Base-by-base conservation (phyloP, 371 early-diverging fungal genomes). In the Enterocytospora artemiae region DNA sequence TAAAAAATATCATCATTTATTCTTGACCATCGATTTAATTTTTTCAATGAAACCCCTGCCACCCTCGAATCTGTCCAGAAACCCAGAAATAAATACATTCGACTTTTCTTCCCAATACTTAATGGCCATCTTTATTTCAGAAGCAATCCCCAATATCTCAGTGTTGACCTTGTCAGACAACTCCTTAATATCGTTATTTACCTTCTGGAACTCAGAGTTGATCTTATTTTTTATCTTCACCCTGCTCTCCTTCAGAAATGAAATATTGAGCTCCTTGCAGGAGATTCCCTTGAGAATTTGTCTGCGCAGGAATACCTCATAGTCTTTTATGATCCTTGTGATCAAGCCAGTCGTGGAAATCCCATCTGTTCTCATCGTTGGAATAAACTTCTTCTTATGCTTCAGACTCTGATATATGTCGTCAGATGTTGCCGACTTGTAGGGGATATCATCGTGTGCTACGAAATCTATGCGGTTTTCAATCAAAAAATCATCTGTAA, bases 381-480 rank as follows among this genome's bases (percentile, higher is more conserved):
- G 88, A 49, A 89, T 76, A 78, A 94, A 94, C 45, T 81, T 81
- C 3, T 89, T 89, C 66, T 84, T 84, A 5, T 80, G 80, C 76
- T 94, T 94, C 43, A 91, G 87, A 76, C 86, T 86, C 1, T 86
- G 85, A 73, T 94, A 94, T n/a, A 92, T 88, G 77, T 94, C 95
- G 45, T 85, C 85, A 22, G 4, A n/a, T 41, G 24, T 33, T 20
- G 75, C 83, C 24, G 85, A 82, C 51, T 81, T 80, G 68, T 94
- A 94, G 1, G 91, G 91, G 12, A 89, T 84, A 61, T 89, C 92
- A 77, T 94, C 95, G 74, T 94, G 95, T 18, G 91, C 90, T n/a
- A 94, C 92, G 76, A 86, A 91, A 73, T 93, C 93, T 46, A 94
- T 91, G 71, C 83, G 65, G 67, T 94, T 87, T 69, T 83, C 56